phyloP scores from a whole-genome alignment of 371 early-diverging fungal species.

The Zychaea mexicana region DNA sequence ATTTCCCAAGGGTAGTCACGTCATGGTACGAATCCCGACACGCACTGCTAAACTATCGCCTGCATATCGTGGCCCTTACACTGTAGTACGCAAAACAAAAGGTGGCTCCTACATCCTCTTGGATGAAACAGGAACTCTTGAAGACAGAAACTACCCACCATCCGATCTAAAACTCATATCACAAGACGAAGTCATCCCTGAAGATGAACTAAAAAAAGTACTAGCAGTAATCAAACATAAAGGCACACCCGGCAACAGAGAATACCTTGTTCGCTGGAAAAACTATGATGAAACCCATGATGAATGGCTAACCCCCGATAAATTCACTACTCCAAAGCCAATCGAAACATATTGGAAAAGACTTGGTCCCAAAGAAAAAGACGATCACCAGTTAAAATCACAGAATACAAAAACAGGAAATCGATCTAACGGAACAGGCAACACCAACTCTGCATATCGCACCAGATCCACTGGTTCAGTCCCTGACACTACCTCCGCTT shows the following conservation, averaged over 20 bases:
- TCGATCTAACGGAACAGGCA: too few species aligned
- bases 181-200: neutral
- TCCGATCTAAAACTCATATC: conserved; percentile 4
- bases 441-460: too few species aligned
- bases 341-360: conserved; percentile 5
- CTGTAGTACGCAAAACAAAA: too few species aligned
- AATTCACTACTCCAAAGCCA: conserved; percentile 6
- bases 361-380: neutral
- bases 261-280: conserved; percentile 19
- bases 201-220: conserved; percentile 12
- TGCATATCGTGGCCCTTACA: conserved; percentile 11
- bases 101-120: conserved; percentile 14
- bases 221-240: conserved; percentile 2
- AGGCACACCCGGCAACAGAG: conserved; percentile 1
- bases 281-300: conserved; percentile 11
- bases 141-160: conserved; percentile 3
- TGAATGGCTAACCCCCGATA: conserved; percentile 7
- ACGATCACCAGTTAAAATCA: too few species aligned
- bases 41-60: neutral
- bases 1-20: conserved; percentile 8
- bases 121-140: neutral
- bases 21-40: neutral
- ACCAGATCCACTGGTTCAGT: too few species aligned
- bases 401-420: too few species aligned
- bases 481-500: neutral